Evolutionary conservation across 1,139 yeast species (phyloP).

Genomic region (Sugiyamaella japonica): DNA sequence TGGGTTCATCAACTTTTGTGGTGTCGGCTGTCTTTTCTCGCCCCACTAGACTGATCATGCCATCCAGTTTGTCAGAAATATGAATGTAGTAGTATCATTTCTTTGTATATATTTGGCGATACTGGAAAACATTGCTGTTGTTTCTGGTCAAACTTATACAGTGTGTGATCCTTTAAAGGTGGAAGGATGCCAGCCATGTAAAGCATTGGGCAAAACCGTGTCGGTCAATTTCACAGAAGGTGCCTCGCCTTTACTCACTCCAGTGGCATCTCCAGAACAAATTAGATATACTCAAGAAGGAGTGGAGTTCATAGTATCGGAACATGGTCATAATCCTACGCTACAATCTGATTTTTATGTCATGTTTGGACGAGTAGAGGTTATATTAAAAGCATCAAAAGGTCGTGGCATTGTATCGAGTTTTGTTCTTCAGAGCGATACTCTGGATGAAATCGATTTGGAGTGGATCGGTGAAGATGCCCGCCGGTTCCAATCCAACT

Average conservation of each 20-base stretch:
- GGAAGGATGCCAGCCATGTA: conserved; percentile 32
- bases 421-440: conserved; percentile 80
- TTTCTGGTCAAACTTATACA: conserved; percentile 31
- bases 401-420: conserved; percentile 80
- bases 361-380: conserved; percentile 85
- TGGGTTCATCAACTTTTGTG: not conserved
- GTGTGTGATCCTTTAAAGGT: conserved; percentile 33
- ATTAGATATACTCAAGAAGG: conserved; percentile 50
- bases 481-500: conserved; percentile 74
- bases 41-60: not conserved
- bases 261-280: conserved; percentile 22
- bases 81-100: conserved; percentile 1
- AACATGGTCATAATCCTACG: conserved; percentile 71
- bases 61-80: not conserved
- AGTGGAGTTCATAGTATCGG: conserved; percentile 52
- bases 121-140: not conserved
- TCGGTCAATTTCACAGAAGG: conserved; percentile 33
- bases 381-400: conserved; percentile 64
- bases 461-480: conserved; percentile 83
- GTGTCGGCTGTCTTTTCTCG: not conserved
- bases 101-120: not conserved
- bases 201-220: conserved; percentile 34
- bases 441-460: conserved; percentile 80
- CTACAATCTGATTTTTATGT: conserved; percentile 73
- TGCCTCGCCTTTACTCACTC: conserved; percentile 19